Base-by-base conservation (phyloP, 352 stramenopile species). In the Blastocystis sp. region DNA sequence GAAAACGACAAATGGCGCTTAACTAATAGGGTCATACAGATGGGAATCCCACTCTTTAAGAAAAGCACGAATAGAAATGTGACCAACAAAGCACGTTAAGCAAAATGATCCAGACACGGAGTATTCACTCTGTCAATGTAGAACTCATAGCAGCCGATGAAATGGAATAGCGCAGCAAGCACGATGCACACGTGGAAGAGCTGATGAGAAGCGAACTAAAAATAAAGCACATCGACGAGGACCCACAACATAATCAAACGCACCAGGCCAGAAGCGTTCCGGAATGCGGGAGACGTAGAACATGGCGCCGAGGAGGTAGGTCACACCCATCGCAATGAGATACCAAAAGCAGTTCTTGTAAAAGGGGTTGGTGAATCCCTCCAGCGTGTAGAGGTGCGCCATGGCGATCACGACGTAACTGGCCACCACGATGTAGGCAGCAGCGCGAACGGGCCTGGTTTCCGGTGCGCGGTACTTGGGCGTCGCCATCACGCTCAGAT, bases 141-240 rank as follows among this genome's bases (percentile, higher is more conserved):
- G 19, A 79, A 19, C 78, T 88, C 59, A n/a, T 79, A 88, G 21
- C 40, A 88, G 28, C 78, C 78, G 17, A 88, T 57, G 52, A 60
- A 88, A 77, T 88, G 78, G 78, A 88, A 88, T 10, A 88, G 48
- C 21, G 78, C 78, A 17, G 78, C 78, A 28, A 88, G 63, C n/a
- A 88, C 78, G 45, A 88, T 88, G 54, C 78, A 88, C 11, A 88
- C 68, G 45, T 88, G 78, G 78, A 88, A 88, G 3, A 88, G 48
- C 28, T 88, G 64, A 61, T 88, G 78, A 42, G 64, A 80, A 3
- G 78, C 40, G 34, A 88, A 77, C 78, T 88, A 88, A 11, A 1
- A 14, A 69, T 14, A 69, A 7, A 69, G 14, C 28, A 69, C 40
- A 17, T 45, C 40, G 28, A 17, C 40, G 40, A 88, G 21, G 10